A percentile compares a stretch with the other conserved stretches of the same genome.
Conservation (phyloP, 2,329 filamentous ascomycete genomes). For the Pseudodiploospora longispora region DNA sequence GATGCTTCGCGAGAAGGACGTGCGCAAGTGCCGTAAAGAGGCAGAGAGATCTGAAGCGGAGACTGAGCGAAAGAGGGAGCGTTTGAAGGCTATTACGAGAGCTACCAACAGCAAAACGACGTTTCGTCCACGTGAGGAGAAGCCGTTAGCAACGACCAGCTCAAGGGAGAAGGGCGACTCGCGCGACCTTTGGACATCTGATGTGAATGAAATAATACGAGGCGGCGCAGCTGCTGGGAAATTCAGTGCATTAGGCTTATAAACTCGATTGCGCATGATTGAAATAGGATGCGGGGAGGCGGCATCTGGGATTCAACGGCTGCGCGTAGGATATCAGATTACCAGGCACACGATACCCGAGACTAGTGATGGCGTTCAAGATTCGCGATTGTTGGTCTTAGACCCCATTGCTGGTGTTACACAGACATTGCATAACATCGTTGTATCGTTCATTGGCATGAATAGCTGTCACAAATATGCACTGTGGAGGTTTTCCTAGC, state of each 20-base stretch:
- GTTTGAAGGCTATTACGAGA: conserved; percentile 9
- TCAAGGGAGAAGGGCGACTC: neutral
- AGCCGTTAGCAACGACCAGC: neutral
- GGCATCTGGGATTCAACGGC: no score
- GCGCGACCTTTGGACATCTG: conserved; percentile 4
- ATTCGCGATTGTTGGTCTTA: no score
- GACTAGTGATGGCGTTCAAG: no score
- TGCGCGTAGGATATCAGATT: no score
- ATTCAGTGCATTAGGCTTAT: conserved; percentile 27
- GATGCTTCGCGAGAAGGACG: conserved; percentile 41
- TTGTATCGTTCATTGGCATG: no score
- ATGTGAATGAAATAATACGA: conserved; percentile 18
- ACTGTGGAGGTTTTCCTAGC: no score
- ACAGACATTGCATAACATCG: no score
- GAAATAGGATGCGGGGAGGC: no score
- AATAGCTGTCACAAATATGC: no score
- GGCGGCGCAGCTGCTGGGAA: conserved; percentile 21
- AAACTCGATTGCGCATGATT: conserved; percentile 5
- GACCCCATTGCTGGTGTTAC: no score
- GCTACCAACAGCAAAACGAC: conserved; percentile 8
- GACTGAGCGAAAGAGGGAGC: conserved; percentile 17
- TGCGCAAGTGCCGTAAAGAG: conserved; percentile 42
- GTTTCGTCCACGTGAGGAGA: neutral
- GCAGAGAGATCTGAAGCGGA: conserved; percentile 28
- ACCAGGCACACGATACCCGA: no score